Conservation (phyloP, 164 flowering plant genomes). For the Tetracentron sinense region DNA sequence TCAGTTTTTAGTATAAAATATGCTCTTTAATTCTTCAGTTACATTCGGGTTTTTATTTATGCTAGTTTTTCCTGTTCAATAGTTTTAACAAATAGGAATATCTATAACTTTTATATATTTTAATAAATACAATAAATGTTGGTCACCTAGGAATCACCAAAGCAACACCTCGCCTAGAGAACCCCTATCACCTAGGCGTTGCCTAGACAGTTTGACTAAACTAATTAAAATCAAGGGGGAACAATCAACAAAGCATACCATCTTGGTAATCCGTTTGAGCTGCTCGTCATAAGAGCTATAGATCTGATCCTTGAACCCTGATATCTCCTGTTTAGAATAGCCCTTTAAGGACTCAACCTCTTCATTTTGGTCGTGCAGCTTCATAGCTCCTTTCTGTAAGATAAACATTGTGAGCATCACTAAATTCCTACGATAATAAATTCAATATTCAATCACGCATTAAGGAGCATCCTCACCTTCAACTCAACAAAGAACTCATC, state of each 20-base stretch:
- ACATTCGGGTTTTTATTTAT: too few relatives aligned
- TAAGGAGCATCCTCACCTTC: constrained; percentile 36
- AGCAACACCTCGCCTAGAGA: too few relatives aligned
- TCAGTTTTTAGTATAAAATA: too few relatives aligned
- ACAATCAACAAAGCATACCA: constrained; percentile 42
- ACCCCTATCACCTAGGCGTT: too few relatives aligned
- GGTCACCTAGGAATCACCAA: too few relatives aligned
- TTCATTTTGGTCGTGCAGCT: constrained; percentile 49
- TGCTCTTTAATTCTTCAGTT: too few relatives aligned
- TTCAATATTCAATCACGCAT: not conserved
- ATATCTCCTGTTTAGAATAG: constrained; percentile 46
- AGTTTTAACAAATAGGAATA: too few relatives aligned
- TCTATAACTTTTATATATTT: too few relatives aligned
- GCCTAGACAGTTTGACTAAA: too few relatives aligned
- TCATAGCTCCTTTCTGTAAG: constrained; percentile 56
- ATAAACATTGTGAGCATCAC: not conserved
- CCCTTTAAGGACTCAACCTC: constrained; percentile 48
- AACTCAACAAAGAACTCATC: constrained; percentile 57
- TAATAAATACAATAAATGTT: too few relatives aligned
- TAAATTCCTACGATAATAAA: not conserved
- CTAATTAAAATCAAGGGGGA: too few relatives aligned
- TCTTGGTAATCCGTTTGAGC: constrained; percentile 62
- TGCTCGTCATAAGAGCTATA: constrained; percentile 58
- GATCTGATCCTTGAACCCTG: constrained; percentile 52
- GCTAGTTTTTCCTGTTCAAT: too few relatives aligned